Evolutionary conservation across 176 grass and related monocot genomes (phyloP), one percentile per base, ranked within the genome.

Genomic region (Ensete glaucum): DNA sequence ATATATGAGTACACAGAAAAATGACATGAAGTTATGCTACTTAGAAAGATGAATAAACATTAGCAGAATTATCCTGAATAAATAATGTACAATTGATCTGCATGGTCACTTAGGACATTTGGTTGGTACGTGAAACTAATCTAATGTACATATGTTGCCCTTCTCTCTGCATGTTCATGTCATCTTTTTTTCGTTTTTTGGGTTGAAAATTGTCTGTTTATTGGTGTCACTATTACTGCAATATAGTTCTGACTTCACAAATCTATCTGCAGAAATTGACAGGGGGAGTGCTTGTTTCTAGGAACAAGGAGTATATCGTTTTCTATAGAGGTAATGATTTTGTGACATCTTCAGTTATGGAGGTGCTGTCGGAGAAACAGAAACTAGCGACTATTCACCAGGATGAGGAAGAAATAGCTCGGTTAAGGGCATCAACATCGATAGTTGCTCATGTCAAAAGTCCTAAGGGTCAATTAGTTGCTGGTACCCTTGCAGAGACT

Each of bases 321-420:
- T 82, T 98, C 78, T 91, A 98, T 79, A 98, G 95, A 74, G 95
- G 95, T 50, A 98, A 98, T 81, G 95, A 98, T 73, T 98, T 91
- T 20, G 74, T 93, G 69, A 78, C 75, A 1, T 88, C 90, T 77
- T 87, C 85, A 91, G 72, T 98, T 66, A 87, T 86, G 80, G 26
- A 84, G 54, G 82, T 86, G 16, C 81, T 98, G 75, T 66, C 87
- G 64, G 80, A 93, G 69, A 90, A 93, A 80, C 74, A 98, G 82
- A 73, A 89, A 19, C 62, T 87, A 54, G 86, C 80, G 53, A 83
- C 79, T 56, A 82, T 73, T 78, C 76, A 81, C 27, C 90, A 91
- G 63, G 86, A 91, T 49, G 84, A 90, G 60, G 94, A 98, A 91
- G 94, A 98, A 79, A 23, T 83, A 55, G 88, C 90, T 80, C 78